phyloP scores from a whole-genome alignment of 768 basidiomycete species.

The Pulveroboletus sp. region DNA sequence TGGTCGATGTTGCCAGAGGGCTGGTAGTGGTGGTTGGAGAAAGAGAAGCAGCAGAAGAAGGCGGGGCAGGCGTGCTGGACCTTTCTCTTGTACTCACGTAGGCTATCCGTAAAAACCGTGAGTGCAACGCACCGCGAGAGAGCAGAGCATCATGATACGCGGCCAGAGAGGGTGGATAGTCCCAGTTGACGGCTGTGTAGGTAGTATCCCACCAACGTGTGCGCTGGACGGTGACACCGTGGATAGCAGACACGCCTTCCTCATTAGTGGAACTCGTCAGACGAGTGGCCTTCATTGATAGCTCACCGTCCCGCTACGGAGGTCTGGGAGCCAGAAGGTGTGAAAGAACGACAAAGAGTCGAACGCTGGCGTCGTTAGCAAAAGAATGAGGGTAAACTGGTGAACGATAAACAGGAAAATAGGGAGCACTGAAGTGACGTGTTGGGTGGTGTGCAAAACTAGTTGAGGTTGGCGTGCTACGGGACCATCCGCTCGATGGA shows the following conservation, averaged over 20 bases:
- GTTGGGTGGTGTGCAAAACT: neutral
- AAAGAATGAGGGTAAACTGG: neutral
- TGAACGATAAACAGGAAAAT: neutral
- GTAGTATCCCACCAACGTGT: slow-evolving; percentile 9
- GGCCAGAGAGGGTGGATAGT: slow-evolving; percentile 16
- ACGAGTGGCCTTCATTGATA: slow-evolving; percentile 10
- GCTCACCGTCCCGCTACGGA: slow-evolving; percentile 6
- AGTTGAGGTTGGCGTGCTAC: neutral
- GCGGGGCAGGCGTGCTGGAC: neutral
- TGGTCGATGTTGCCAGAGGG: slow-evolving; percentile 1
- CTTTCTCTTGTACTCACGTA: slow-evolving; percentile 11
- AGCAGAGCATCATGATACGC: slow-evolving; percentile 19
- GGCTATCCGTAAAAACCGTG: slow-evolving; percentile 25
- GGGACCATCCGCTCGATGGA: neutral
- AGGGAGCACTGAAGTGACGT: neutral
- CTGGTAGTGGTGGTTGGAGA: neutral
- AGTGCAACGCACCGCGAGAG: slow-evolving; percentile 24
- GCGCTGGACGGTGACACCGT: slow-evolving; percentile 1
- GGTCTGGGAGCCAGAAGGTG: neutral
- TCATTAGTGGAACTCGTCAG: slow-evolving; percentile 10
- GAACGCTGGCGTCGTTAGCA: neutral
- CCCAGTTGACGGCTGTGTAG: slow-evolving; percentile 18
- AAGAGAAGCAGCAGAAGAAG: neutral
- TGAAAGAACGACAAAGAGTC: neutral
- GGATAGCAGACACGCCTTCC: neutral